These are phyloP conservation scores for Mycena alexandri DNA, from an alignment of 768 basidiomycete genomes.

Conservation along the genomic window DNA sequence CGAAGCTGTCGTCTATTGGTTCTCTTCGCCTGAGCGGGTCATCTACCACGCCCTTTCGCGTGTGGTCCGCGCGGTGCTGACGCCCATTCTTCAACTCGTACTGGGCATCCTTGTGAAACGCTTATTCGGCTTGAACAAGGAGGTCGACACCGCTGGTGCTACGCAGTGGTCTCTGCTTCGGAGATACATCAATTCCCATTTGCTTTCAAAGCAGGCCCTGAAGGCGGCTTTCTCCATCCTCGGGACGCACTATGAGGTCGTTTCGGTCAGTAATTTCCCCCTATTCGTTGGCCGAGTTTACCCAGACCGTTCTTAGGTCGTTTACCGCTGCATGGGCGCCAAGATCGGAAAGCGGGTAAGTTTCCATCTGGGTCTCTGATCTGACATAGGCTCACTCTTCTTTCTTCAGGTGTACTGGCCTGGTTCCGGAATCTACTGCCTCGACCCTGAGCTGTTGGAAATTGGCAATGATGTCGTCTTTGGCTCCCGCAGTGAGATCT, in stretches of 20 bases:
- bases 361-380: background rate
- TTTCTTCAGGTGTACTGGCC: conserved; percentile 55
- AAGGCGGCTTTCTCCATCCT: conserved; percentile 56
- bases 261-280: conserved; percentile 44
- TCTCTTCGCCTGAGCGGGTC: conserved; percentile 54
- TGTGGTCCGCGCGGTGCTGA: conserved; percentile 51
- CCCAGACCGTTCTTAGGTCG: conserved; percentile 27
- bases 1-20: conserved; percentile 59
- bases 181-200: conserved; percentile 52
- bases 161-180: conserved; percentile 50
- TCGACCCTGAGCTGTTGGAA: conserved; percentile 61
- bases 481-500: conserved; percentile 58
- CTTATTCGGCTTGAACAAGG: conserved; percentile 53
- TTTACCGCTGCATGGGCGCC: conserved; percentile 63
- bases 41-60: conserved; percentile 55
- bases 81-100: conserved; percentile 54
- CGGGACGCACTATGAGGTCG: conserved; percentile 60
- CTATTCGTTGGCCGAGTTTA: too few species aligned
- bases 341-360: conserved; percentile 58
- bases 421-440: conserved; percentile 58
- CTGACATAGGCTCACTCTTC: background rate
- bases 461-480: conserved; percentile 65
- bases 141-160: conserved; percentile 40
- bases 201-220: conserved; percentile 54
- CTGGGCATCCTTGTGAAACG: conserved; percentile 58